Percentiles rank a stretch among this genome's conserved stretches.
Conservation (phyloP, 2,329 filamentous ascomycete species). For the Penicillium concentricum region DNA sequence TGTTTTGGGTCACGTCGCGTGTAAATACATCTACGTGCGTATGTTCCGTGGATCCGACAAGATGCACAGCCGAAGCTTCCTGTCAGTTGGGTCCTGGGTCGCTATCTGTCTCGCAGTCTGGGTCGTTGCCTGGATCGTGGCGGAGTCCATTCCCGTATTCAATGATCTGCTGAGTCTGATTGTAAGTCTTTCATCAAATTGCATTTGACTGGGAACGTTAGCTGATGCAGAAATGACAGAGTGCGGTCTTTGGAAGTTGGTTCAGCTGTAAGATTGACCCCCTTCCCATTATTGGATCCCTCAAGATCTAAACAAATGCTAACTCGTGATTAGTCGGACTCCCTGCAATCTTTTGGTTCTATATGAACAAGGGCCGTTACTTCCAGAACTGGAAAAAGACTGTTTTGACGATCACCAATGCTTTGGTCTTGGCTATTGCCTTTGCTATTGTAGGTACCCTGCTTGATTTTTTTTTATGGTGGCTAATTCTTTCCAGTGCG, state of each 20-base stretch:
- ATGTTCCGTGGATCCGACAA: conserved; percentile 60
- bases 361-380: conserved; percentile 35
- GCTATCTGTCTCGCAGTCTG: conserved; percentile 56
- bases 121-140: conserved; percentile 64
- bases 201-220: neutral
- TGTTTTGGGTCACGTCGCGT: conserved; percentile 65
- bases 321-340: conserved; percentile 35
- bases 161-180: conserved; percentile 64
- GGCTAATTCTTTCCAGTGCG: conserved; percentile 22
- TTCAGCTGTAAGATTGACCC: conserved; percentile 51
- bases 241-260: conserved; percentile 64
- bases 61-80: conserved; percentile 49
- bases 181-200: conserved; percentile 18
- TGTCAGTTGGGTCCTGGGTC: conserved; percentile 58
- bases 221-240: conserved; percentile 26
- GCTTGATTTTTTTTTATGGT: neutral
- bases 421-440: conserved; percentile 21
- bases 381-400: conserved; percentile 32
- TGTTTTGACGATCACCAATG: conserved; percentile 26
- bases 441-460: conserved; percentile 23
- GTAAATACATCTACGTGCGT: conserved; percentile 64
- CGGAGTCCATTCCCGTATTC: conserved; percentile 68
- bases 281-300: neutral
- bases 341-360: conserved; percentile 38
- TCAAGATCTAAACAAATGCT: neutral